Percentiles rank a stretch among this genome's conserved stretches.
Conservation (phyloP, 2,329 filamentous ascomycete genomes). For the Eurotiales sp. region DNA sequence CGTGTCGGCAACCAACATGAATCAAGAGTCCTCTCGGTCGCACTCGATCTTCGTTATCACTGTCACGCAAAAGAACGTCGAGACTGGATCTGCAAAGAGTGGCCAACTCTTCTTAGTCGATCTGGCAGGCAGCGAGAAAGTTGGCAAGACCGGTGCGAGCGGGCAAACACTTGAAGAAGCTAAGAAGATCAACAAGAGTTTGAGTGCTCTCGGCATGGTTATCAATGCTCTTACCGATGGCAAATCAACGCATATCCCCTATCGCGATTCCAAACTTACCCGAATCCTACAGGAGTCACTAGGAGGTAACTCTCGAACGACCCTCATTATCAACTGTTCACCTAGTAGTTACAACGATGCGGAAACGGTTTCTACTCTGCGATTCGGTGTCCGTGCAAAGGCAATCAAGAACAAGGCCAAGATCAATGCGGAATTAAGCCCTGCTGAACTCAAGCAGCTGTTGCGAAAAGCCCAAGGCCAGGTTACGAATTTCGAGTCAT, state of each 20-base stretch:
- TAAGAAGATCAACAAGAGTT: conserved; percentile 99
- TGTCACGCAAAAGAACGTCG: conserved; percentile 94
- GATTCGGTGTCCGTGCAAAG: conserved; percentile 95
- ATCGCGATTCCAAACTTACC: conserved; percentile 96
- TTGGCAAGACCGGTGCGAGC: conserved; percentile 96
- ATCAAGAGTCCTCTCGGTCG: conserved; percentile 94
- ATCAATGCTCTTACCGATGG: conserved; percentile 96
- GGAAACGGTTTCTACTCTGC: conserved; percentile 85
- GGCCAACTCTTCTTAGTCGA: conserved; percentile 96
- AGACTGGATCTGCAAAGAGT: conserved; percentile 92
- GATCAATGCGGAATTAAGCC: conserved; percentile 97
- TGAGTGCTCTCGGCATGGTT: conserved; percentile 97
- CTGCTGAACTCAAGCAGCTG: conserved; percentile 86
- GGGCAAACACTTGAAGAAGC: conserved; percentile 96
- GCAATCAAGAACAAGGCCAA: conserved; percentile 99
- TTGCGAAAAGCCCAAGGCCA: conserved; percentile 90
- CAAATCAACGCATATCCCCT: conserved; percentile 93
- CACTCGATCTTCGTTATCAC: conserved; percentile 98
- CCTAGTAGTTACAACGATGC: conserved; percentile 97
- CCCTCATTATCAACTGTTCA: conserved; percentile 98
- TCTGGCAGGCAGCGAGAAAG: conserved; percentile 96
- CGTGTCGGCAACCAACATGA: conserved; percentile 98
- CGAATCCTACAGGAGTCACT: conserved; percentile 95
- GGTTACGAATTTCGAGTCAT: conserved; percentile 81
- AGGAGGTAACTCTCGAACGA: conserved; percentile 97